Evolutionary conservation across 2,329 filamentous ascomycete genomes (phyloP), one percentile per base, ranked within the genome.

Genomic region (Daldinia eschscholtzii): DNA sequence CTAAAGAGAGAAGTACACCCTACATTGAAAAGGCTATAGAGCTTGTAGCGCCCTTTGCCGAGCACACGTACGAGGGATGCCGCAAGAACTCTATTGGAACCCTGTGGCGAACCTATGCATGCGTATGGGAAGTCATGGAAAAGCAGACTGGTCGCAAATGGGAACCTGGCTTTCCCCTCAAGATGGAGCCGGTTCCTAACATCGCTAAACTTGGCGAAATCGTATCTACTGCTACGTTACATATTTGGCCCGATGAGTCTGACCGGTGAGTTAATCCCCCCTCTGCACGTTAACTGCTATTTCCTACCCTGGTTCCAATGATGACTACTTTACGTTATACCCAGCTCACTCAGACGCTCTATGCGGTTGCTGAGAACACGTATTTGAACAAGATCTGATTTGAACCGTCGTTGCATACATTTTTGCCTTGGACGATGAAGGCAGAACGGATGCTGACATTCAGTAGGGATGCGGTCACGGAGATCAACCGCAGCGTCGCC

Each of bases 291-390:
- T 9, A 15, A 70, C 39, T 56, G 18, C 46, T 30, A 30, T 42
- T 57, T 39, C n/a, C n/a, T 23, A 42, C 67, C 78, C 80, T 79
- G 7, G 62, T 69, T 73, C 62, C 82, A 77, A 91, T 93, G 94
- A 98, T 98, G 94, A 97, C 83, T 86, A 88, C 85, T 82, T 84
- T 89, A 90, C 93, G 93, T 94, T 94, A 95, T 88, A 95, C 95
- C 94, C 94, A 98, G 94, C 94, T 98, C 95, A 98, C 94, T 97
- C 93, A 93, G 92, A 98, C 91, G 91, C 93, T 84, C 87, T 84
- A 83, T 89, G 92, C 89, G 89, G 84, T 90, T 97, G 93, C 92
- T 93, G 93, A 91, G 91, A 96, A 97, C 83, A 85, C 93, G 91
- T 88, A 83, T 86, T 37, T 84, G 81, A 85, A 85, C 81, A 81